These are phyloP conservation scores for Phlebiopsis gigantea DNA, from an alignment of 768 basidiomycete genomes.

Conservation along the genomic window DNA sequence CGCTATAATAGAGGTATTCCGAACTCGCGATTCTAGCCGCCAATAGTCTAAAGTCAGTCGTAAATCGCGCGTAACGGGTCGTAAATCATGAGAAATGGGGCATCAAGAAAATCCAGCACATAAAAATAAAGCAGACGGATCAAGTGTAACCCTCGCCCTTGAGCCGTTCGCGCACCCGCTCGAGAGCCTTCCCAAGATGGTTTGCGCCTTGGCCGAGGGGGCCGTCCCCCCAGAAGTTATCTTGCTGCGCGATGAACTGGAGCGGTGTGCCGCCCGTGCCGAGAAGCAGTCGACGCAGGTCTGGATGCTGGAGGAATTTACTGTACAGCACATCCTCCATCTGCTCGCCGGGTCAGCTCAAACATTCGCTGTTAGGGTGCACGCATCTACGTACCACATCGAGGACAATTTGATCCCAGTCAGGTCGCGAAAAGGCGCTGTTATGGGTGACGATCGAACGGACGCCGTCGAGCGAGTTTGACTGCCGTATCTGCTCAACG, in stretches of 20 bases:
- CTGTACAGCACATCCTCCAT: constrained; percentile 62
- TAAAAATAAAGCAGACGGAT: background rate
- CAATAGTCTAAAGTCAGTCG: too few species aligned
- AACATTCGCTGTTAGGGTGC: background rate
- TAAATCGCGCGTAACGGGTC: too few species aligned
- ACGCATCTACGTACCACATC: constrained; percentile 36
- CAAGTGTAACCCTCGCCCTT: constrained; percentile 20
- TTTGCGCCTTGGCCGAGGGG: constrained; percentile 46
- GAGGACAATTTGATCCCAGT: constrained; percentile 54
- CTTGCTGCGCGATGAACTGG: constrained; percentile 44
- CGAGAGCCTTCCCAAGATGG: constrained; percentile 57
- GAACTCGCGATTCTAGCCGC: too few species aligned
- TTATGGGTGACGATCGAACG: constrained; percentile 27
- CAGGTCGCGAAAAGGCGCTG: constrained; percentile 35
- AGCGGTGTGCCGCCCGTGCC: constrained; percentile 46
- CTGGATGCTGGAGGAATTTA: constrained; percentile 70
- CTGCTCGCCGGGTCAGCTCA: constrained; percentile 28
- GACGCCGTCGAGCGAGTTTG: constrained; percentile 35
- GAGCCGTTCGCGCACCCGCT: constrained; percentile 48
- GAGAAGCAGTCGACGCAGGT: constrained; percentile 49
- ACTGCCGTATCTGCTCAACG: constrained; percentile 50
- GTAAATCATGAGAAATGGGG: background rate
- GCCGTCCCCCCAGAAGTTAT: constrained; percentile 69
- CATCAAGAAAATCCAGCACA: too few species aligned
- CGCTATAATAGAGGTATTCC: too few species aligned